phyloP scores from a whole-genome alignment of 2,329 filamentous ascomycete genomes.

The Alternaria ethzedia region DNA sequence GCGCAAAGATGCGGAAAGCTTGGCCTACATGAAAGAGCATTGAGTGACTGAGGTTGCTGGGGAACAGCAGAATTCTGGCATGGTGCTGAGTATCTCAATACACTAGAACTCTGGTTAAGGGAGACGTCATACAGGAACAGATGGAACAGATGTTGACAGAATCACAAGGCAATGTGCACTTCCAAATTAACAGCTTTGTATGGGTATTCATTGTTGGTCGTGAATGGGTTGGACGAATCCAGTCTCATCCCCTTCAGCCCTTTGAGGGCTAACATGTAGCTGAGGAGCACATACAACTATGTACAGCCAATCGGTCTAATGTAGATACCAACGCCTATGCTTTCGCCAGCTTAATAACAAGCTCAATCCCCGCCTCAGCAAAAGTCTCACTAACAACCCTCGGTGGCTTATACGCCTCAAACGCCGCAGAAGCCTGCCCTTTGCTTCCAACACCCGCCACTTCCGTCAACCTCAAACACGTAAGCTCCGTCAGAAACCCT shows the following conservation, averaged over 20 bases:
- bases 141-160: background rate
- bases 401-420: background rate
- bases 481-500: background rate
- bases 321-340: background rate
- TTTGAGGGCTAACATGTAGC: background rate
- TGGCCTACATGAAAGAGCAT: background rate
- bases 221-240: too few relatives aligned
- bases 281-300: background rate
- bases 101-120: background rate
- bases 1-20: background rate
- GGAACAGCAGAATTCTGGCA: too few relatives aligned
- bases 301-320: accelerated
- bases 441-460: background rate
- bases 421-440: background rate
- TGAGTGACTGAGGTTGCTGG: too few relatives aligned
- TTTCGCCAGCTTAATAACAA: background rate
- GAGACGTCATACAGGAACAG: background rate
- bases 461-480: background rate
- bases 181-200: background rate
- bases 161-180: background rate
- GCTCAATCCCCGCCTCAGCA: background rate
- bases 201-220: too few relatives aligned
- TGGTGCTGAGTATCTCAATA: background rate
- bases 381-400: background rate
- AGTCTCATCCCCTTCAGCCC: background rate